Base-by-base conservation (phyloP, 768 basidiomycete genomes). In the Suillus plorans region DNA sequence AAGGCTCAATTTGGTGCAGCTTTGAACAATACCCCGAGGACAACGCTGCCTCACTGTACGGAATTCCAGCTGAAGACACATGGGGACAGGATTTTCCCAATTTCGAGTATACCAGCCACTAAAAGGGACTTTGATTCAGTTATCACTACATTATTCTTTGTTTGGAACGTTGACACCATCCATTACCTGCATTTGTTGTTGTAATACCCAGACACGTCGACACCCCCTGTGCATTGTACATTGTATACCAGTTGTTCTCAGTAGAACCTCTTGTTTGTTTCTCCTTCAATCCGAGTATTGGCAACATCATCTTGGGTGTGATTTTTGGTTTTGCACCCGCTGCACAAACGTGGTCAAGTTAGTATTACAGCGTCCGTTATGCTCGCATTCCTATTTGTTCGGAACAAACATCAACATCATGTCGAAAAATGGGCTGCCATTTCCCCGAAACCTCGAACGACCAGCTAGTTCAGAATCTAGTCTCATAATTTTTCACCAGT, bases 21-120 rank as follows among this genome's bases (percentile, higher is more conserved):
- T 94, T 93, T 68, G 92, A 93, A 69, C 80, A 79, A 56, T 93
- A 93, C 69, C 89, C 91, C 1, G 92, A 93, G 72, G 91, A 90
- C 69, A 85, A 89, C 70, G 87, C 80, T 0, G 77, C 85, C 1
- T 72, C 82, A 50, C 70, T 77, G 58, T 94, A 94, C 68, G 92
- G 92, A 16, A 72, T 81, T 60, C 76, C 79, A 9, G 84, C 80
- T 0, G 71, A 80, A 4, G 91, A 93, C 75, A 82, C 79, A 4
- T 85, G 86, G 76, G 94, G 93, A 41, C 72, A 77, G 22, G 81
- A 80, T 42, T 96, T 96, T 80, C 88, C 89, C 20, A 87, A 89
- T 63, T 95, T 94, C 70, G 91, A 92, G 60, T 92, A 93, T 73
- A 85, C 88, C 58, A 44, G 50, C 49, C 61, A 50, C 49, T 60